Conservation (phyloP, 768 basidiomycete species). For the Mycena vitilis region DNA sequence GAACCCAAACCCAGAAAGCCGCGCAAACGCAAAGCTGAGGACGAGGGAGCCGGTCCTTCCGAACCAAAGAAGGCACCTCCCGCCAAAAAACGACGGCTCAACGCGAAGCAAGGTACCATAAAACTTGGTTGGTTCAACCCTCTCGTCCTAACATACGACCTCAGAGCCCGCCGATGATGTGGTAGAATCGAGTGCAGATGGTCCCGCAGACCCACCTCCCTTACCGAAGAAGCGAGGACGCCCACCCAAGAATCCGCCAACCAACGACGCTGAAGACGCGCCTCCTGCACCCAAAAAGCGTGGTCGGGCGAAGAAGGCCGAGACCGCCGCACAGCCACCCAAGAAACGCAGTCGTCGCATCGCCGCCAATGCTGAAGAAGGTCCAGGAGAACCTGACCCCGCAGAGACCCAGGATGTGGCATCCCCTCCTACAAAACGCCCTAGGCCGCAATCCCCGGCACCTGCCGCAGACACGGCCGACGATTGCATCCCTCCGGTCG, state of each 20-base stretch:
- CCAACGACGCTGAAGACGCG: constrained; percentile 5
- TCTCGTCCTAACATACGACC: not conserved
- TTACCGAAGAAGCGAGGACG: constrained; percentile 44
- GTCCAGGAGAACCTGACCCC: not conserved
- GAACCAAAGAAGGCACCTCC: constrained; percentile 33
- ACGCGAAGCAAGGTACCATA: constrained; percentile 19
- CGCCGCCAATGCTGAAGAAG: not conserved
- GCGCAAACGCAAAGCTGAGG: constrained; percentile 40
- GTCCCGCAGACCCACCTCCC: constrained; percentile 10
- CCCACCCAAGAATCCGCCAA: constrained; percentile 2
- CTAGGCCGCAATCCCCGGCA: constrained; percentile 4
- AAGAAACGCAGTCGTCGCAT: constrained; percentile 51
- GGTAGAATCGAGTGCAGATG: not conserved
- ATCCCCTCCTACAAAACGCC: constrained; percentile 8
- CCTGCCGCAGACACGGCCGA: not conserved
- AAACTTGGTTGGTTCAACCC: not conserved
- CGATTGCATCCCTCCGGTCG: constrained; percentile 21
- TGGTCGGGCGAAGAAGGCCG: constrained; percentile 46
- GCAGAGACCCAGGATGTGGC: constrained; percentile 35
- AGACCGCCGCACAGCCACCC: constrained; percentile 34
- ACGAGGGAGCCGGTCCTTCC: constrained; percentile 22
- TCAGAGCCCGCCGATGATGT: constrained; percentile 15
- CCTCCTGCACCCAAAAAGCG: constrained; percentile 47
- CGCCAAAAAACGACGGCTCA: constrained; percentile 43
- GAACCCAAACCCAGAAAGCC: constrained; percentile 40